Evolutionary conservation across 495 filamentous ascomycete species (phyloP), one percentile per base, ranked within the genome.

Genomic region (Aspergillus asperescens): DNA sequence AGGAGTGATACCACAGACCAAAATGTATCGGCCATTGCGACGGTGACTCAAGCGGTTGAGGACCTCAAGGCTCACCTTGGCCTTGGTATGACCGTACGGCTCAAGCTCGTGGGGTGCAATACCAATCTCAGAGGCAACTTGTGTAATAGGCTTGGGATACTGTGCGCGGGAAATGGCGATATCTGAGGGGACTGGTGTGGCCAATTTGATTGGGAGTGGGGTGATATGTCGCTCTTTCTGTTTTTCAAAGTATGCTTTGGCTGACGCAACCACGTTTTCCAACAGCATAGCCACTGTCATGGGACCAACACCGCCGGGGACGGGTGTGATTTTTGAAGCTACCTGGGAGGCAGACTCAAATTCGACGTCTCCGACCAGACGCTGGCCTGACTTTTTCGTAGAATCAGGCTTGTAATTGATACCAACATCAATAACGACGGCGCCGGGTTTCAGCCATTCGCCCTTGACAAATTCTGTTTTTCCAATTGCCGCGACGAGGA

Each of bases 261-360:
- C 84, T 18, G 90, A 80, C 56, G 88, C 81, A 31, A 97, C 86
- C 20, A 97, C 90, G 64, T 98, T 98, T 68, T 95, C 85, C 53
- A 98, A 66, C 15, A 98, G 78, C 77, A 97, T 97, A 27, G 93
- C 93, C 46, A 98, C 90, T 10, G 93, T 98, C 91, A 97, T 97
- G 31, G 93, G 93, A 3, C 93, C 93, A 51, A 97, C 93, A 63
- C 93, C 93, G 52, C 93, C 93, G 1, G 94, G 93, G 28, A 98
- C 93, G 2, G 93, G 93, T 1, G 94, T 98, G 61, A 98, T 97
- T 55, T 86, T 82, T n/a, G 90, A 95, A 18, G 90, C 93, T 39
- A 96, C 86, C 60, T 93, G 77, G 15, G 79, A 80, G 32, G 90
- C 91, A 46, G 88, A 84, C 40, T 92, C 89, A 60, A 84, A 96